These are phyloP conservation scores for Colletotrichum liriopes DNA, from an alignment of 2,329 filamentous ascomycete species.

Conservation along the genomic window DNA sequence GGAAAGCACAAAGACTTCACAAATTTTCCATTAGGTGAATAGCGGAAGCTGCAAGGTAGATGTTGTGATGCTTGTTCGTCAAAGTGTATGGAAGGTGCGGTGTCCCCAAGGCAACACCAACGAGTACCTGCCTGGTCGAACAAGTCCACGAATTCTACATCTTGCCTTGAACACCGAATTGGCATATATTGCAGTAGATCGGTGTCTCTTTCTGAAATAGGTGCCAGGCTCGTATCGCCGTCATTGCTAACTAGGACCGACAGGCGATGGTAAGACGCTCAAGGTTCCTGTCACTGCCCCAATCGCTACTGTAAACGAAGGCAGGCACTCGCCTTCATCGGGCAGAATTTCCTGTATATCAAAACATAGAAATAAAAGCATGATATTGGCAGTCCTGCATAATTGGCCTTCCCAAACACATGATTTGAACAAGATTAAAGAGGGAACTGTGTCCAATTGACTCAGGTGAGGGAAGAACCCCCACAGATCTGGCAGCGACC, in stretches of 20 bases:
- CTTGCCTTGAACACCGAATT: not conserved
- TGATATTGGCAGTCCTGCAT: not conserved
- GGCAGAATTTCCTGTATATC: not conserved
- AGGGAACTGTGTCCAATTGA: not conserved
- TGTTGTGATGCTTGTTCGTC: not conserved
- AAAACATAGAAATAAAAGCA: no score
- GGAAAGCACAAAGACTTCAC: not conserved
- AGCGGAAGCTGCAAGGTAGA: not conserved
- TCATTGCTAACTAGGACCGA: no score
- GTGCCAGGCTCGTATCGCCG: not conserved
- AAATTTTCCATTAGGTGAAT: accelerated
- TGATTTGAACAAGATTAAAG: not conserved
- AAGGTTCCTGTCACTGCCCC: not conserved
- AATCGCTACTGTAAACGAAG: not conserved
- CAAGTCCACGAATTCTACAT: not conserved
- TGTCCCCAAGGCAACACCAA: not conserved
- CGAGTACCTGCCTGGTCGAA: not conserved
- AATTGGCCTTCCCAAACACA: not conserved
- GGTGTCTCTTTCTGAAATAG: not conserved
- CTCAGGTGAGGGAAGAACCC: not conserved
- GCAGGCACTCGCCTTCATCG: not conserved
- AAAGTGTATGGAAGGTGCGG: not conserved
- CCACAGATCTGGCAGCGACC: not conserved
- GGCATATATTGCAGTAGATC: not conserved
- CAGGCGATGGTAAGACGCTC: not conserved